Evolutionary conservation across 2,329 filamentous ascomycete species (phyloP).

Genomic region (Drechslerella stenobrocha): DNA sequence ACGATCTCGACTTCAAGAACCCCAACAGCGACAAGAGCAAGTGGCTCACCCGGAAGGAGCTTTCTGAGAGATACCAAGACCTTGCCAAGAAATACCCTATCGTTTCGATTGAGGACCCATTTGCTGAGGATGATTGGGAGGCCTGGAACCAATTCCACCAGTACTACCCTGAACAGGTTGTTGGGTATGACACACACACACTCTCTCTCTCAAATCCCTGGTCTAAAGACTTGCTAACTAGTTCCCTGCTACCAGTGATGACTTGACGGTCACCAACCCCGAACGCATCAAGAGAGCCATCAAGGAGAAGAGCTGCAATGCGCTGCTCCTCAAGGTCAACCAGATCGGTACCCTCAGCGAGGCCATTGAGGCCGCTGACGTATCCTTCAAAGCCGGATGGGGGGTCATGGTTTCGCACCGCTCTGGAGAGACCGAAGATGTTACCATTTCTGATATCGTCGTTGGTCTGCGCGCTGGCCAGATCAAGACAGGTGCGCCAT

Average conservation of each 20-base stretch:
- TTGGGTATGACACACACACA: slow-evolving; percentile 61
- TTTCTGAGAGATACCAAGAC: slow-evolving; percentile 85
- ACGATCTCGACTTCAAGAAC: slow-evolving; percentile 99
- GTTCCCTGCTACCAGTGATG: slow-evolving; percentile 64
- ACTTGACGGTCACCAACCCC: slow-evolving; percentile 98
- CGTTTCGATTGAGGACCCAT: slow-evolving; percentile 97
- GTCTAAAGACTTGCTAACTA: slow-evolving; percentile 6
- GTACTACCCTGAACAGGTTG: slow-evolving; percentile 97
- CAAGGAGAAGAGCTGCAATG: slow-evolving; percentile 97
- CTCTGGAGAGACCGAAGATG: slow-evolving; percentile 98
- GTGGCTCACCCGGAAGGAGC: slow-evolving; percentile 98
- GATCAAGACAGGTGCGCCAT: slow-evolving; percentile 98
- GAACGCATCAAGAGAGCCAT: slow-evolving; percentile 99
- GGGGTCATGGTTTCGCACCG: slow-evolving; percentile 99
- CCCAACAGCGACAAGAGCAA: slow-evolving; percentile 91
- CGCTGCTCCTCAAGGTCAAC: slow-evolving; percentile 99
- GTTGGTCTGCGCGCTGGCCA: slow-evolving; percentile 95
- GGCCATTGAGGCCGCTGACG: slow-evolving; percentile 98
- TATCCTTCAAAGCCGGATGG: slow-evolving; percentile 93
- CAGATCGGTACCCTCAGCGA: slow-evolving; percentile 99
- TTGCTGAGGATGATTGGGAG: slow-evolving; percentile 99
- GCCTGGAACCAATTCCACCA: slow-evolving; percentile 99
- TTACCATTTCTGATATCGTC: slow-evolving; percentile 97
- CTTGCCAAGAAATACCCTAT: slow-evolving; percentile 96
- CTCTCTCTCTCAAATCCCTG: neutral